Conservation (phyloP, 2,329 filamentous ascomycete genomes). For the Microcyclosporella mali region DNA sequence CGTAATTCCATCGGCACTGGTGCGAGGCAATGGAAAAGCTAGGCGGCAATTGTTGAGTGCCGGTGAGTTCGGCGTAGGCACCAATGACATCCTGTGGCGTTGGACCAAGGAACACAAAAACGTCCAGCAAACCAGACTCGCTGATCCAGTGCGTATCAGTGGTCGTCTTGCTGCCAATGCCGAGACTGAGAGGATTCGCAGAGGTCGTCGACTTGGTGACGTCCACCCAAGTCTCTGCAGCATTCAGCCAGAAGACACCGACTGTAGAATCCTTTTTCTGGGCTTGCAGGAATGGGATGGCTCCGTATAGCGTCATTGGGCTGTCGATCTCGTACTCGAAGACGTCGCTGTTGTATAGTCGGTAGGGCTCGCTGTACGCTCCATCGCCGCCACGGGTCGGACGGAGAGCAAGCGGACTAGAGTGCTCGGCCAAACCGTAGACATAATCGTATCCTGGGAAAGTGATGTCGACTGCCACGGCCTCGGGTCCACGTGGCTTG, state of each 20-base stretch:
- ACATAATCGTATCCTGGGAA: conserved; percentile 91
- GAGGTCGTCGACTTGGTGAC: conserved; percentile 72
- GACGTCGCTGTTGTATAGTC: conserved; percentile 92
- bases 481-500: conserved; percentile 92
- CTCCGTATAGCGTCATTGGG: conserved; percentile 96
- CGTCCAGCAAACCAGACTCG: conserved; percentile 79
- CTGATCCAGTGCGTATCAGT: conserved; percentile 97
- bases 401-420: conserved; percentile 79
- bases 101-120: conserved; percentile 91
- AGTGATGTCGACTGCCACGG: conserved; percentile 80
- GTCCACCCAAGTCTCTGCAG: conserved; percentile 95
- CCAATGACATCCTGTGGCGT: conserved; percentile 75
- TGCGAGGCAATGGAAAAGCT: conserved; percentile 91
- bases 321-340: conserved; percentile 97
- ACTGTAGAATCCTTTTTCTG: conserved; percentile 91
- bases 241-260: conserved; percentile 95
- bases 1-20: conserved; percentile 98
- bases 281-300: conserved; percentile 96
- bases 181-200: conserved; percentile 71
- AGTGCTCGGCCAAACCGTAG: conserved; percentile 89
- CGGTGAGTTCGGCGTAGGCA: conserved; percentile 82
- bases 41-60: conserved; percentile 83
- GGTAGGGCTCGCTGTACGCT: conserved; percentile 82
- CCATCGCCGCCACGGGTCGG: conserved; percentile 84
- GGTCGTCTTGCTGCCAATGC: conserved; percentile 60